Evolutionary conservation across 257 asterid genomes (phyloP).

Genomic region (Jaltomata sinuosa): DNA sequence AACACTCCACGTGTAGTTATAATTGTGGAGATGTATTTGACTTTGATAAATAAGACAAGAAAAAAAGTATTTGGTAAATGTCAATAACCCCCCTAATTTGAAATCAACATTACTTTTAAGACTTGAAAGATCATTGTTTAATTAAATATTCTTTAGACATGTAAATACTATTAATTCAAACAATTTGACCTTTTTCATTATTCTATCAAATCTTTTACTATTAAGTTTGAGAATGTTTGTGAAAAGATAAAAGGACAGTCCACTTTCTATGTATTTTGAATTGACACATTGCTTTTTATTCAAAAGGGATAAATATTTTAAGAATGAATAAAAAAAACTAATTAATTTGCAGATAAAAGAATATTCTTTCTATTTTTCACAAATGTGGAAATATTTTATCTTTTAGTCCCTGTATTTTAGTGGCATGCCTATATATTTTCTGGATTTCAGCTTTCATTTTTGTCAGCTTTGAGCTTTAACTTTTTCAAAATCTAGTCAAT

Average conservation of each 20-base stretch:
- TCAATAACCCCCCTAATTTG: background rate
- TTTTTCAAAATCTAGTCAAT: background rate
- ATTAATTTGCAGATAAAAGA: background rate
- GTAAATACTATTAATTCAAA: background rate
- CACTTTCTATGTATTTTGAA: background rate
- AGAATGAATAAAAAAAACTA: background rate
- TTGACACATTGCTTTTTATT: background rate
- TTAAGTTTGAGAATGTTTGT: background rate
- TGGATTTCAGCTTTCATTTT: background rate
- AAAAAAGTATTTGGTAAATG: background rate
- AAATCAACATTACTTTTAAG: background rate
- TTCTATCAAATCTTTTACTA: background rate
- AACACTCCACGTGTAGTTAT: background rate
- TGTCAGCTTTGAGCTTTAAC: background rate
- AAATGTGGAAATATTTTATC: background rate
- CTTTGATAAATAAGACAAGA: background rate
- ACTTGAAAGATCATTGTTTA: background rate
- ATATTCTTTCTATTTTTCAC: constrained; percentile 1
- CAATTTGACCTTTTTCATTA: background rate
- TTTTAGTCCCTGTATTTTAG: background rate
- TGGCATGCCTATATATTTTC: background rate
- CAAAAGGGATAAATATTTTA: background rate
- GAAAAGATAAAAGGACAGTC: background rate
- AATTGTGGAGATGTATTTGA: background rate
- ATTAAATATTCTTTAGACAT: background rate